Base-by-base conservation (phyloP, 345 rosid species). In the Salix caprea region DNA sequence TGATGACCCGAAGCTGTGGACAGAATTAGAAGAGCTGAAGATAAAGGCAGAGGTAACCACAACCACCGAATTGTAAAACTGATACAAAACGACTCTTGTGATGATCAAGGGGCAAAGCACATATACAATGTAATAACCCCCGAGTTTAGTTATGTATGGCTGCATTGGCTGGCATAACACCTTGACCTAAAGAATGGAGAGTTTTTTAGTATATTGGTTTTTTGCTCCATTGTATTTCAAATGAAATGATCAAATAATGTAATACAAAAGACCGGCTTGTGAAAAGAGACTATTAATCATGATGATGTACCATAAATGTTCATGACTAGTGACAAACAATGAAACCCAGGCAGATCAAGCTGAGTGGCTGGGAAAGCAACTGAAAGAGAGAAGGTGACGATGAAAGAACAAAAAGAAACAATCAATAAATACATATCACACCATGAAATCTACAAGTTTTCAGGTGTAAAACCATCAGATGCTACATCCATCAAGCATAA, bases 1-100 rank as follows among this genome's bases (percentile, higher is more conserved):
- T 37, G 94, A 81, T 7, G 99, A 94, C 74, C 91, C 93, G 0
- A 91, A 88, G 79, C 76, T 94, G 75, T 89, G 84, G 97, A 86
- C 84, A 4, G 96, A 95, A 69, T 79, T 94, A 56, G 94, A 90
- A 77, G 93, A 91, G 74, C 86, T 92, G 18, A 90, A 90, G 71
- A 85, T 76, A 78, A 86, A 79, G 73, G 66, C 23, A 26, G 85
- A 19, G 60, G 23, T 19, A 54, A 54, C 60, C 60, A 54, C 60
- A 54, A 21, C 60, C 60, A 54, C 60, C 23, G 2, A 54, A 18
- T 52, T 15, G 19, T 4, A 52, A 52, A 21, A 16, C n/a, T 18
- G 9, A 52, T 18, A 52, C 23, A 52, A n/a, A 1, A 24, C 12
- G 26, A 56, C 13, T 21, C 4, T 24, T 3, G 62, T 56, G 14